Evolutionary conservation across 2,329 filamentous ascomycete species (phyloP).

Genomic region (Xylariaceae sp.): DNA sequence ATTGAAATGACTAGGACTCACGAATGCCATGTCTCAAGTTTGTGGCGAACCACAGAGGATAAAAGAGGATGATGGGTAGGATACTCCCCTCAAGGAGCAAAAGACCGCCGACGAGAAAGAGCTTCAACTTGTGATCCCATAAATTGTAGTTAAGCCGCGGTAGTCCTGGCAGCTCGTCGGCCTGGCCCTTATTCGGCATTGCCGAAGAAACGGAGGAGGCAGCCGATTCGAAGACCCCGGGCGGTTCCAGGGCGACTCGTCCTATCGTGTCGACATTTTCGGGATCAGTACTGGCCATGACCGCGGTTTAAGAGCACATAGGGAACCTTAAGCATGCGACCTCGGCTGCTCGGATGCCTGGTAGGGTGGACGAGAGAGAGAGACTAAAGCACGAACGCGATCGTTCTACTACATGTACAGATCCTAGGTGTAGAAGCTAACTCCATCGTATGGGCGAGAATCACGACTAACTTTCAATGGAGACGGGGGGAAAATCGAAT

Average conservation of each 20-base stretch:
- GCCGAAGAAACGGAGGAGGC: constrained; percentile 14
- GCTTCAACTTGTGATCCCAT: constrained; percentile 44
- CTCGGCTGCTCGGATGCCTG: constrained; percentile 1
- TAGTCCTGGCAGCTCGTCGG: constrained; percentile 28
- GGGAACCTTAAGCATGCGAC: not conserved
- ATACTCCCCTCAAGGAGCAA: constrained; percentile 51
- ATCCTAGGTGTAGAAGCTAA: constrained; percentile 10
- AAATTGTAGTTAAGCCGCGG: constrained; percentile 42
- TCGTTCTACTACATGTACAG: constrained; percentile 9
- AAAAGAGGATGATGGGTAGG: constrained; percentile 57
- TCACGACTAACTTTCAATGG: constrained; percentile 7
- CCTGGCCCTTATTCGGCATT: constrained; percentile 21
- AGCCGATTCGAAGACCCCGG: constrained; percentile 15
- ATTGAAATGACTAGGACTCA: constrained; percentile 32
- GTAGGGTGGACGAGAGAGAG: constrained; percentile 5
- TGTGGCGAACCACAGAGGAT: constrained; percentile 48
- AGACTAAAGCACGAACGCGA: constrained; percentile 11
- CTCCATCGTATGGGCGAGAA: constrained; percentile 15
- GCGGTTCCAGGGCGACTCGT: constrained; percentile 10
- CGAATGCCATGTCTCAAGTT: constrained; percentile 40
- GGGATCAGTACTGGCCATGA: constrained; percentile 20
- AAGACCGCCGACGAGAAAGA: constrained; percentile 50
- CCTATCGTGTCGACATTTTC: constrained; percentile 17
- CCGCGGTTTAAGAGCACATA: constrained; percentile 3
- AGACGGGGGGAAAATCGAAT: constrained; percentile 12